These are phyloP conservation scores for Fusarium tuaranense DNA, from an alignment of 2,329 filamentous ascomycete genomes.

Conservation along the genomic window DNA sequence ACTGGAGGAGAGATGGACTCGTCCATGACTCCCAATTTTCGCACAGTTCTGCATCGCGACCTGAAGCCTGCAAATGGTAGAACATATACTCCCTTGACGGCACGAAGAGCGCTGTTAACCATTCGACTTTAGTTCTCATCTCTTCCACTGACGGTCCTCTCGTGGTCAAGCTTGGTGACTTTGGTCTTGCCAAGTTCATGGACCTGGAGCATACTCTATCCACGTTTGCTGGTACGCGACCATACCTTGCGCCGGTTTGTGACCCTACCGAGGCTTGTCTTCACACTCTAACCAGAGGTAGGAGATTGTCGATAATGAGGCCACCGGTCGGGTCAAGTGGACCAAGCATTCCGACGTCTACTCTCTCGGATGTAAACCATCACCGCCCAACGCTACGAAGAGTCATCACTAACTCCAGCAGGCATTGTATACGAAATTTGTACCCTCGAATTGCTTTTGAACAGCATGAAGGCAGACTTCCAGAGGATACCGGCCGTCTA, in stretches of 20 bases:
- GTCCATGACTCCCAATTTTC: neutral
- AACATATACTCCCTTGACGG: neutral
- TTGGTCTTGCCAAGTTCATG: neutral
- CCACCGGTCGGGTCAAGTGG: neutral
- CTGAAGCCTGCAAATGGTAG: neutral
- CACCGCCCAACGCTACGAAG: neutral
- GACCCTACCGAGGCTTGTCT: no score
- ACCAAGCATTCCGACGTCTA: neutral
- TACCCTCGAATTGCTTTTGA: neutral
- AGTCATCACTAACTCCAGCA: neutral
- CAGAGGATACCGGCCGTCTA: neutral
- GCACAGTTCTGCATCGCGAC: neutral
- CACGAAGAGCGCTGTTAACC: neutral
- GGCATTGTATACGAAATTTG: neutral
- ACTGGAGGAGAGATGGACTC: neutral
- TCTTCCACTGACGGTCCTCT: neutral
- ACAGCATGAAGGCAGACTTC: neutral
- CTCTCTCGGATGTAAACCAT: neutral
- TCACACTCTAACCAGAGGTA: neutral
- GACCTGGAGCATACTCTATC: neutral
- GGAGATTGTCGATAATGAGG: neutral
- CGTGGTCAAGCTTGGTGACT: neutral
- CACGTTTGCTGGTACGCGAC: neutral
- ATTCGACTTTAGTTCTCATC: neutral
- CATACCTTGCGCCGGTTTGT: neutral